Evolutionary conservation across 2,329 filamentous ascomycete species (phyloP).

Genomic region (Penicillium sp.): DNA sequence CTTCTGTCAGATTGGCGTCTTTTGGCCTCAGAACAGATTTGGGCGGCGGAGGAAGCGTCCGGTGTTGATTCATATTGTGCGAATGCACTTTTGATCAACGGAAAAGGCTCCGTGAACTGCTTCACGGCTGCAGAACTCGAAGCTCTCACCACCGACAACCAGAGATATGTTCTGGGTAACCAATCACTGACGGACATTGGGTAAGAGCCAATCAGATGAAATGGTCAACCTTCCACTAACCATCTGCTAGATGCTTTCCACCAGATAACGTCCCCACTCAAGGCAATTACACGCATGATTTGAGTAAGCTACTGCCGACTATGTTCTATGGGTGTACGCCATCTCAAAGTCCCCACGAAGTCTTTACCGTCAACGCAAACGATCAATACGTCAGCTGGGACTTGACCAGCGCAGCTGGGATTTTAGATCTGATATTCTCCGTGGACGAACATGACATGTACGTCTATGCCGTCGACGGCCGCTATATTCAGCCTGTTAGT

Average conservation of each 20-base stretch:
- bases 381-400: slow-evolving; percentile 40
- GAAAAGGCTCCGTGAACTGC: slow-evolving; percentile 45
- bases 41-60: slow-evolving; percentile 28
- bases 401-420: slow-evolving; percentile 37
- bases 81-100: slow-evolving; percentile 63
- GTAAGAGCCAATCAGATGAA: slow-evolving; percentile 12
- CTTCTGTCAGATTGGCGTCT: slow-evolving; percentile 60
- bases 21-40: slow-evolving; percentile 51
- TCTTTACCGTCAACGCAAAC: slow-evolving; percentile 33
- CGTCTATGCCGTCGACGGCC: slow-evolving; percentile 48
- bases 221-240: not conserved
- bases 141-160: slow-evolving; percentile 31
- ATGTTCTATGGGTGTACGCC: slow-evolving; percentile 27
- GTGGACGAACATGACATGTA: slow-evolving; percentile 49
- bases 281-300: slow-evolving; percentile 20
- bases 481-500: slow-evolving; percentile 41
- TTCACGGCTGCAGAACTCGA: slow-evolving; percentile 26
- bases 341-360: slow-evolving; percentile 25
- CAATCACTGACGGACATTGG: slow-evolving; percentile 28
- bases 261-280: slow-evolving; percentile 15
- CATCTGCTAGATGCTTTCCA: slow-evolving; percentile 23
- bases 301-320: slow-evolving; percentile 15
- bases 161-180: slow-evolving; percentile 18
- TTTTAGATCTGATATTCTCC: slow-evolving; percentile 37
- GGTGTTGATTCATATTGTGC: slow-evolving; percentile 54